Conservation (phyloP, 345 rosid species). For the Lenwebbia sp. region DNA sequence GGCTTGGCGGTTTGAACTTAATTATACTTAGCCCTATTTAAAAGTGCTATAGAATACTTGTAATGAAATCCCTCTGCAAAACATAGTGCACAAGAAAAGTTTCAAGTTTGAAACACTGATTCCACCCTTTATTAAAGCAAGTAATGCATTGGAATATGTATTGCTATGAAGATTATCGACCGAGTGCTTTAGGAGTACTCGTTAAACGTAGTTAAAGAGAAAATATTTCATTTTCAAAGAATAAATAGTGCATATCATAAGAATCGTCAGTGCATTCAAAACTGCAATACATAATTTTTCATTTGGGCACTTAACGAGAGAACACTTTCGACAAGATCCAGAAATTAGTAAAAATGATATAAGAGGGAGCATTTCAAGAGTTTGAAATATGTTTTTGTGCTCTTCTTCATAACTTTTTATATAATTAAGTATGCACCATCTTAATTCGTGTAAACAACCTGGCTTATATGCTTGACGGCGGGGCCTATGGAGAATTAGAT, state of each 20-base stretch:
- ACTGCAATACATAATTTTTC: neutral
- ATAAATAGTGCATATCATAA: neutral
- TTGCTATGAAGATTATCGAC: too few species aligned
- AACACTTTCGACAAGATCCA: neutral
- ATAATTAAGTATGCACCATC: neutral
- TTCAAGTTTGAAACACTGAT: neutral
- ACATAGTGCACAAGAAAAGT: neutral
- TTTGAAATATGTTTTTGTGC: neutral
- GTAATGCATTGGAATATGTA: neutral
- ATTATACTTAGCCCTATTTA: neutral
- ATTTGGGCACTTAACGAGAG: neutral
- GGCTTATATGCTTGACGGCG: neutral
- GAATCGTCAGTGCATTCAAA: neutral
- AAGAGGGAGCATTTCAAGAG: neutral
- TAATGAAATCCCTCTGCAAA: neutral
- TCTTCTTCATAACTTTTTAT: neutral
- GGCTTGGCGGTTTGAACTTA: neutral
- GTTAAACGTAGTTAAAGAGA: neutral
- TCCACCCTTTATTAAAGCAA: neutral
- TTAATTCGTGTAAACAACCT: neutral
- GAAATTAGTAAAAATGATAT: neutral
- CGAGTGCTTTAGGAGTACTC: neutral
- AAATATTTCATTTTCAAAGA: neutral
- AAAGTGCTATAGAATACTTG: neutral
- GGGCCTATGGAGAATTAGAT: neutral